Percentiles rank a stretch among this genome's conserved stretches.
Conservation (phyloP, 148 eudicot species). For the Rhododendron molle region DNA sequence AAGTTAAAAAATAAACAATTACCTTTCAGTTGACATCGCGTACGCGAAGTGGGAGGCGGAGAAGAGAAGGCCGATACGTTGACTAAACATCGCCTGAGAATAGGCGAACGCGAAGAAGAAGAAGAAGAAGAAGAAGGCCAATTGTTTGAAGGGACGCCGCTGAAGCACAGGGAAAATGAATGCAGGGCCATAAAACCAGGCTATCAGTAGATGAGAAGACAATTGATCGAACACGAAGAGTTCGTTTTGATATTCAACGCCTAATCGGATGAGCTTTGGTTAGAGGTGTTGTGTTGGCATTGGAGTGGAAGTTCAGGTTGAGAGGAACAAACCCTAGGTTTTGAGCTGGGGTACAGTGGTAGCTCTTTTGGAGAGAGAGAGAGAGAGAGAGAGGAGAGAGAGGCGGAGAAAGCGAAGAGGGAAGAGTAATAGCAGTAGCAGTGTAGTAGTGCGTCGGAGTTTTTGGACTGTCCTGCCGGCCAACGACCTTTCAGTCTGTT, state of each 20-base stretch:
- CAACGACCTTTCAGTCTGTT: background rate
- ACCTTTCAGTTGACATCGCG: conserved; percentile 51
- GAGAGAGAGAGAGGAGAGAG: background rate
- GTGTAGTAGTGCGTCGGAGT: background rate
- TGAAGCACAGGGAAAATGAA: conserved; percentile 39
- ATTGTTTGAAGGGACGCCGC: conserved; percentile 18
- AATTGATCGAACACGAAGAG: conserved; percentile 5
- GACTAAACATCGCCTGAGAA: conserved; percentile 23
- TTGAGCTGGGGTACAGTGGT: background rate
- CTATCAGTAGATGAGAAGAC: background rate
- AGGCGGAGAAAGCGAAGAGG: conserved; percentile 16
- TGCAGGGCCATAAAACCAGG: conserved; percentile 40
- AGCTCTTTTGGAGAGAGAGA: background rate
- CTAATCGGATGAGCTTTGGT: background rate
- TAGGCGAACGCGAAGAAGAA: conserved; percentile 14
- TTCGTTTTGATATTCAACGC: background rate
- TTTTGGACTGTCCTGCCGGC: background rate
- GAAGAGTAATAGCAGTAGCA: background rate
- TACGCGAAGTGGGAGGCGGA: conserved; percentile 13
- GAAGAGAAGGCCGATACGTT: conserved; percentile 25
- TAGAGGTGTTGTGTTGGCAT: background rate
- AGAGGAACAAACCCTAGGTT: conserved; percentile 4
- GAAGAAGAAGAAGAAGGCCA: conserved; percentile 16
- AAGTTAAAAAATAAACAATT: background rate
- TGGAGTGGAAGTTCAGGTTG: background rate